A percentile compares a stretch with the other conserved stretches of the same genome.
Evolutionary conservation across 129 eudicot species (phyloP).

Genomic region (Tagetes erecta): DNA sequence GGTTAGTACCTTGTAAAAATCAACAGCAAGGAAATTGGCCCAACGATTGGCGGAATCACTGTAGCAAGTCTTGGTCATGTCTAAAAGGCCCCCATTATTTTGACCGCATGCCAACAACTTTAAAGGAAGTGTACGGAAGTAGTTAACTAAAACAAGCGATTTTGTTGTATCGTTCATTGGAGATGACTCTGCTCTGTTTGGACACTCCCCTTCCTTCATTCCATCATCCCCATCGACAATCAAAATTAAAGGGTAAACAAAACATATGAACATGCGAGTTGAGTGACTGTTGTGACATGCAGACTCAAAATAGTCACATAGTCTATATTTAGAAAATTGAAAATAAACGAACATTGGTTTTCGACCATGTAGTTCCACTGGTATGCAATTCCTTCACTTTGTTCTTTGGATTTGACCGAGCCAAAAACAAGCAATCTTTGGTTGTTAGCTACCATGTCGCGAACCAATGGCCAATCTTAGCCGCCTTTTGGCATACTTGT

Average conservation of each 20-base stretch:
- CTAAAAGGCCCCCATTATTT: constrained; percentile 51
- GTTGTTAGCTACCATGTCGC: constrained; percentile 75
- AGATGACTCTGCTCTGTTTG: constrained; percentile 76
- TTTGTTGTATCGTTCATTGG: constrained; percentile 53
- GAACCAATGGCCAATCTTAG: constrained; percentile 83
- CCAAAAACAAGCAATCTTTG: constrained; percentile 85
- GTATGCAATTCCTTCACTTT: constrained; percentile 87
- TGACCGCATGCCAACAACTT: constrained; percentile 62
- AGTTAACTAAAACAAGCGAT: constrained; percentile 73
- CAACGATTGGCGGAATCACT: constrained; percentile 66
- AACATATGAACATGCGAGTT: background rate
- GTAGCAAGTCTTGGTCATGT: constrained; percentile 71
- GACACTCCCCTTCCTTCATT: constrained; percentile 70
- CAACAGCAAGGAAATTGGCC: constrained; percentile 87
- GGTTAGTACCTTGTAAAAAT: constrained; percentile 75
- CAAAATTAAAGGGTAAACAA: background rate
- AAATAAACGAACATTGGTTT: constrained; percentile 63
- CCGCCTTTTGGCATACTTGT: constrained; percentile 78
- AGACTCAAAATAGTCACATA: background rate
- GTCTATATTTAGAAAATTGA: background rate
- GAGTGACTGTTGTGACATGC: background rate
- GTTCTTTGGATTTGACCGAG: constrained; percentile 62
- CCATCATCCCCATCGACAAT: constrained; percentile 80
- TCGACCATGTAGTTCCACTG: constrained; percentile 99
- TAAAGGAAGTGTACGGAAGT: constrained; percentile 57